These are phyloP conservation scores for Multifurca ochricompacta DNA, from an alignment of 768 basidiomycete species.

Conservation along the genomic window DNA sequence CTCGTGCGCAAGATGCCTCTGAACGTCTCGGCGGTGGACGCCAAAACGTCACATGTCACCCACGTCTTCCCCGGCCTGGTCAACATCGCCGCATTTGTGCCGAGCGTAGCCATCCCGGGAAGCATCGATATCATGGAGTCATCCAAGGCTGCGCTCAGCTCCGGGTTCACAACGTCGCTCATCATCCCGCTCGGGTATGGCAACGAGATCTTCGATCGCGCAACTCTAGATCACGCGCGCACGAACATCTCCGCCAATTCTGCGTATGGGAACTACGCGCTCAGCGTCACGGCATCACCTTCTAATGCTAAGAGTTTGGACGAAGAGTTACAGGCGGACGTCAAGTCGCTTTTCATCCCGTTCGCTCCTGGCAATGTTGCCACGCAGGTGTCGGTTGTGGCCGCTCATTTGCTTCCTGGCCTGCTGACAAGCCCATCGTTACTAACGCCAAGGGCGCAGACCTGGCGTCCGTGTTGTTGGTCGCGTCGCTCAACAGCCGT, in stretches of 20 bases:
- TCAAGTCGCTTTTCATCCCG: conserved; percentile 82
- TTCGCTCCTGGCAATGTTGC: conserved; percentile 44
- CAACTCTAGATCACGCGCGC: conserved; percentile 61
- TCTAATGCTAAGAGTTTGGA: conserved; percentile 55
- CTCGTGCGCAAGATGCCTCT: conserved; percentile 83
- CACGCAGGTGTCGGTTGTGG: conserved; percentile 64
- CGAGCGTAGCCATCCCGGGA: conserved; percentile 47
- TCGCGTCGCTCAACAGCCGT: conserved; percentile 88
- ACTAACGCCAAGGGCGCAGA: conserved; percentile 90
- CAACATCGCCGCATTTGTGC: conserved; percentile 83
- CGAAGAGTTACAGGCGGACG: conserved; percentile 71
- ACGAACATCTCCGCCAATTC: conserved; percentile 45
- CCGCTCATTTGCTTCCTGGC: conserved; percentile 85
- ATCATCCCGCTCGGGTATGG: conserved; percentile 64
- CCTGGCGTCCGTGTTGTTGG: conserved; percentile 84
- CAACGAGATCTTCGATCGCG: conserved; percentile 57
- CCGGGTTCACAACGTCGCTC: conserved; percentile 83
- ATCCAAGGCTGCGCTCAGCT: conserved; percentile 77
- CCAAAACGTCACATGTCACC: conserved; percentile 88
- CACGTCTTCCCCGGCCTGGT: conserved; percentile 88
- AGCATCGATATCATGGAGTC: conserved; percentile 57
- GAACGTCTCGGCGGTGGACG: conserved; percentile 85
- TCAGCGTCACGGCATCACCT: conserved; percentile 69
- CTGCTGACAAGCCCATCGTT: conserved; percentile 83
- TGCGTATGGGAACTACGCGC: conserved; percentile 83